Percentiles rank a stretch among this genome's conserved stretches.
phyloP scores from a whole-genome alignment of 306 rosid species.

The Hylodesmum podocarpum region DNA sequence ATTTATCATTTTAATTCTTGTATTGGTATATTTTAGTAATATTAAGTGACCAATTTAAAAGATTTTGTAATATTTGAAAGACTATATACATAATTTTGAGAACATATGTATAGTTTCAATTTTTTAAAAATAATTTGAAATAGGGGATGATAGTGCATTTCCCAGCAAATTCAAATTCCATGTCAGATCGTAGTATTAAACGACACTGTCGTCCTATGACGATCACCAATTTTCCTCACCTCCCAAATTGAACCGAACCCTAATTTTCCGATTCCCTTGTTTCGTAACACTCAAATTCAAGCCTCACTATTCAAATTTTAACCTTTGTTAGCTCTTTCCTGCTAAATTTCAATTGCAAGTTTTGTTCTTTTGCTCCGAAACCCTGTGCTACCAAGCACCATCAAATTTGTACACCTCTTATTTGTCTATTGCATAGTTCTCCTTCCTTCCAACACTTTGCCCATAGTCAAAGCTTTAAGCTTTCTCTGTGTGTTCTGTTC shows the following conservation, averaged over 20 bases:
- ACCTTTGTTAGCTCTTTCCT: neutral
- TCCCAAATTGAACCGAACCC: neutral
- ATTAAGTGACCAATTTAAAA: too few species aligned
- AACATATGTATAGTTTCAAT: too few species aligned
- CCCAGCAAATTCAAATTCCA: too few species aligned
- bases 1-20: too few species aligned
- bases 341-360: neutral
- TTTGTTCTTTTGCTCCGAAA: neutral
- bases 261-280: neutral
- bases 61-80: too few species aligned
- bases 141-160: too few species aligned
- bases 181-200: too few species aligned
- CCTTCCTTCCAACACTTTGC: slow-evolving; percentile 26
- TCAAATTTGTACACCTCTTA: slow-evolving; percentile 20
- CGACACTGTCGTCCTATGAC: too few species aligned
- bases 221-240: neutral
- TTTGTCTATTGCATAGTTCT: slow-evolving; percentile 1
- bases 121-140: too few species aligned
- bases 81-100: too few species aligned
- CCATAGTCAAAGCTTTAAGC: neutral
- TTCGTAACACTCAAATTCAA: neutral
- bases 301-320: neutral
- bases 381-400: neutral
- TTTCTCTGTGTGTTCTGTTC: neutral
- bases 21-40: too few species aligned